Base-by-base conservation (phyloP, 257 asterid species). In the Rhazya stricta region DNA sequence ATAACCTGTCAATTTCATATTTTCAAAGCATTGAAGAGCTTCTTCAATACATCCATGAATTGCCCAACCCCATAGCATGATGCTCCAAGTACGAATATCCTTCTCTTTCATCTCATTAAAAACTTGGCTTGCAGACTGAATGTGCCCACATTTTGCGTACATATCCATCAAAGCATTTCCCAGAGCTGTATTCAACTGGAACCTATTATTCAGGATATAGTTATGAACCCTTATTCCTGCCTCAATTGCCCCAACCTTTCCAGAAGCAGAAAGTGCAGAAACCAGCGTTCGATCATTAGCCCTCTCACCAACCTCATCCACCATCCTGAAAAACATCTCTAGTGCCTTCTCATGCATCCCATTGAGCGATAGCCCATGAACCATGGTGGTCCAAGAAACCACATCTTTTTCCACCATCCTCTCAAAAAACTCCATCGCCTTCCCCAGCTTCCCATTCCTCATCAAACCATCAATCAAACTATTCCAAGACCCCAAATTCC, bases 31-130 rank as follows among this genome's bases (percentile, higher is more conserved):
- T 63, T 41, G 61, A 36, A 79, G 69, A 79, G 86, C 85, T 77
- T 84, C 69, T 29, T 79, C 75, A 50, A 71, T 66, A 75, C 53
- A 29, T 68, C 88, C 88, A 79, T 84, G 84, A 37, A 84, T 69
- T 37, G 86, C 88, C 81, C 80, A 82, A 72, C 86, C 84, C 84
- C 84, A 79, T 79, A 82, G 79, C 86, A 84, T 79, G 3, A 82
- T 74, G 65, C 81, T 84, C 88, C 88, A 84, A 0, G 86, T 79
- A 77, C 77, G 81, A 48, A 82, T 67, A 75, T 82, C 83, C 79
- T 78, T 84, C 73, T 73, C 81, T 75, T 79, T 79, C 19, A 74
- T 69, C 69, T 74, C 34, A 69, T n/a, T 15, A 70, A 84, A 84
- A 79, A 82, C 80, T 45, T 58, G 79, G 29, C 76, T 54, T 30